Base-by-base conservation (phyloP, 2,329 filamentous ascomycete genomes). In the Arthroderma sp. region DNA sequence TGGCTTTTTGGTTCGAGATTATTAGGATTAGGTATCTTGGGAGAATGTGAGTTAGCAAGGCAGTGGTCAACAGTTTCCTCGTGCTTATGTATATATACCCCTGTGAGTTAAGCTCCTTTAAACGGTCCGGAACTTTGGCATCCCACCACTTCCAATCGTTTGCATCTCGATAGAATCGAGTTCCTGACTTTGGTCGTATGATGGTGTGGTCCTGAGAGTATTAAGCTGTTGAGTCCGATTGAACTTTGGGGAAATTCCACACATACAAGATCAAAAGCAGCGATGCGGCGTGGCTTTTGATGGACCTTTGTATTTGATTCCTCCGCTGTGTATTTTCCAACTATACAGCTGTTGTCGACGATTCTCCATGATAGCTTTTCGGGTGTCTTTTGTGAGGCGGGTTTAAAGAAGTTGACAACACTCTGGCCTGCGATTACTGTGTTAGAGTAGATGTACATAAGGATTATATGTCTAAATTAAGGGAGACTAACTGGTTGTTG, bases 131-230 rank as follows among this genome's bases (percentile, higher is more conserved):
- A 0, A 96, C 83, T 11, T 66, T 71, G 9, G 65, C 54, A 60
- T 93, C 69, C 86, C 87, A 96, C 91, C 91, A 98, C 61, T 85
- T 86, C 91, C 91, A 98, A 59, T 96, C 89, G 3, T 71, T 69
- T 0, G 80, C 75, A 51, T 79, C 76, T 42, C 74, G 73, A 2
- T 78, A 73, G 56, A 89, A 89, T 42, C 75, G 82, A 63, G 85
- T 91, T 5, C 87, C 87, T 0, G 87, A 94, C 3, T 78, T 73
- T 0, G 86, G 83, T 1, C 71, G 71, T 49, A 98, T 86, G 31
- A 98, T 66, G 0, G 91, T 98, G 5, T 85, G 91, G 60, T 98
- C 91, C 81, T 85, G 38, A 6, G 9, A 39, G 1, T 30, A 40
- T 29, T 37, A 38, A 11, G 36, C 15, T 28, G 3, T 22, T 9